These are phyloP conservation scores for Penicillium sp. DNA, from an alignment of 2,329 filamentous ascomycete species.

Conservation along the genomic window DNA sequence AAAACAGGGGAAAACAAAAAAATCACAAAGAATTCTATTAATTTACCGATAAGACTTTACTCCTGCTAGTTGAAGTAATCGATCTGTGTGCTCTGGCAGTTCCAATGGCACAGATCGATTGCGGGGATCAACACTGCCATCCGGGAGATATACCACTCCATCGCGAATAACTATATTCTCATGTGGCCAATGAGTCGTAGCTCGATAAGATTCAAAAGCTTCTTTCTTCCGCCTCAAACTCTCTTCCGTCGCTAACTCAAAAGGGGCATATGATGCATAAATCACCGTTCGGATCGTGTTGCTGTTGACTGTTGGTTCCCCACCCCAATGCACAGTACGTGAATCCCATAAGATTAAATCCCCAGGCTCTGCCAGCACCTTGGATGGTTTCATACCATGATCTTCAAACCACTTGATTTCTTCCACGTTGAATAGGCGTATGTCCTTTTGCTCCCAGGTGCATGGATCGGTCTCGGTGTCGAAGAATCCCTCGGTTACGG, in stretches of 20 bases:
- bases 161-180: slow-evolving; percentile 2
- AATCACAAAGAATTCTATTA: background rate
- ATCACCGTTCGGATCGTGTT: slow-evolving; percentile 23
- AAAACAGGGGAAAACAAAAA: background rate
- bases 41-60: slow-evolving; percentile 1
- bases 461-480: slow-evolving; percentile 26
- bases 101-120: slow-evolving; percentile 4
- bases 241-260: background rate
- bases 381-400: slow-evolving; percentile 27
- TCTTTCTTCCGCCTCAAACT: slow-evolving; percentile 7
- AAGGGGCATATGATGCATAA: slow-evolving; percentile 21
- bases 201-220: slow-evolving; percentile 9
- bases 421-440: slow-evolving; percentile 24
- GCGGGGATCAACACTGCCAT: slow-evolving; percentile 3
- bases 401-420: slow-evolving; percentile 33
- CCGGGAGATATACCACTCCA: background rate
- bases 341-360: slow-evolving; percentile 44
- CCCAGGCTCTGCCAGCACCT: slow-evolving; percentile 44
- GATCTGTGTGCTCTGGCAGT: background rate
- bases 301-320: slow-evolving; percentile 19
- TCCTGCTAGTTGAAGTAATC: slow-evolving; percentile 3
- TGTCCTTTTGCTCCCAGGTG: slow-evolving; percentile 15
- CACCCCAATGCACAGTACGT: slow-evolving; percentile 20
- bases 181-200: slow-evolving; percentile 7
- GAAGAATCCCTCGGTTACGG: slow-evolving; percentile 30